phyloP scores from a whole-genome alignment of 2,329 filamentous ascomycete species.

The Fusarium sp. region DNA sequence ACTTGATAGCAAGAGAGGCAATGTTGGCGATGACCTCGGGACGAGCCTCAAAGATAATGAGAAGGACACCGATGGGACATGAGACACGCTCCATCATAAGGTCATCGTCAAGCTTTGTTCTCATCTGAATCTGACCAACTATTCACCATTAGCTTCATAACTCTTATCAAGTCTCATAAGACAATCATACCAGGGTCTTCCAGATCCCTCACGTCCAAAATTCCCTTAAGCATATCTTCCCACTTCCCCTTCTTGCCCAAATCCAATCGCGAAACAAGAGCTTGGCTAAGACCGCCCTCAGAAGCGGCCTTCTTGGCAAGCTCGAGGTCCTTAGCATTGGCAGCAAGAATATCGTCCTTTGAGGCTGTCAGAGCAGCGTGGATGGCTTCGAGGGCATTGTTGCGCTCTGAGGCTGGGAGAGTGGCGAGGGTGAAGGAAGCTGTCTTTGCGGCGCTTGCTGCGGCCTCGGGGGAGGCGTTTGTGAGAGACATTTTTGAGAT shows the following conservation, averaged over 20 bases:
- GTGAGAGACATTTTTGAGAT: slow-evolving; percentile 81
- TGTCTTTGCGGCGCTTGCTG: slow-evolving; percentile 79
- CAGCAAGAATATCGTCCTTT: slow-evolving; percentile 81
- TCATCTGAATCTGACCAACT: slow-evolving; percentile 87
- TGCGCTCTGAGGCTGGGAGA: slow-evolving; percentile 79
- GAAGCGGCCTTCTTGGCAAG: slow-evolving; percentile 78
- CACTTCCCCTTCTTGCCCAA: slow-evolving; percentile 89
- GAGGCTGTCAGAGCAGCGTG: slow-evolving; percentile 78
- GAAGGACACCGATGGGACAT: slow-evolving; percentile 94
- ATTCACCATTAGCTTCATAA: not conserved
- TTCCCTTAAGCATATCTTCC: slow-evolving; percentile 97
- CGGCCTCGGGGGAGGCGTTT: slow-evolving; percentile 80
- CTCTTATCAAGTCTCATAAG: not conserved
- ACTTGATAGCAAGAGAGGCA: slow-evolving; percentile 94
- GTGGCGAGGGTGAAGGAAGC: slow-evolving; percentile 87
- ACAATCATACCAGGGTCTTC: slow-evolving; percentile 78
- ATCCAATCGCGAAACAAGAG: slow-evolving; percentile 88
- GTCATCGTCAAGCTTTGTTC: slow-evolving; percentile 86
- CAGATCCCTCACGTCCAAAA: slow-evolving; percentile 85
- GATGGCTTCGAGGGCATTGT: slow-evolving; percentile 85
- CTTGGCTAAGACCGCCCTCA: slow-evolving; percentile 80
- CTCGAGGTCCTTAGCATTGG: slow-evolving; percentile 86
- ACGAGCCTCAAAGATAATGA: slow-evolving; percentile 98
- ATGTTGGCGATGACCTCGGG: slow-evolving; percentile 99
- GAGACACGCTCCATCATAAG: slow-evolving; percentile 88